A percentile compares a stretch with the other conserved stretches of the same genome.
Evolutionary conservation across 192 early-diverging fungal species (phyloP).

Genomic region (Coemansia sp.): DNA sequence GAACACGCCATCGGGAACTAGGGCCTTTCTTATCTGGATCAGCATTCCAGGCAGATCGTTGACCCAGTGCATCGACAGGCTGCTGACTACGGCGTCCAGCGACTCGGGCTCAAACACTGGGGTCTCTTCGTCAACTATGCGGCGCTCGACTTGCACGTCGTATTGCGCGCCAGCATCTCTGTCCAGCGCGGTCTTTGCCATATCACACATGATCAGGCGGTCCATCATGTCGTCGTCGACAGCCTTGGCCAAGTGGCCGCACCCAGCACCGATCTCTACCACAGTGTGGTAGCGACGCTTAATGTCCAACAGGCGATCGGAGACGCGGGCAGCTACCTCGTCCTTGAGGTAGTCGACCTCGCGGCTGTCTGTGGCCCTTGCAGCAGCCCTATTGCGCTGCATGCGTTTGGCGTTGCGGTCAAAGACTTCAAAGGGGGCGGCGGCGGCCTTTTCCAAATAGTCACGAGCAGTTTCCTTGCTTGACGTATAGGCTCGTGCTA

Average conservation of each 20-base stretch:
- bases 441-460: conserved; percentile 41
- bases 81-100: conserved; percentile 87
- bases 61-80: conserved; percentile 91
- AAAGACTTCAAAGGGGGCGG: conserved; percentile 69
- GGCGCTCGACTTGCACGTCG: conserved; percentile 75
- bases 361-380: conserved; percentile 61
- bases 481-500: conserved; percentile 14
- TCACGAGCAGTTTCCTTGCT: conserved; percentile 52
- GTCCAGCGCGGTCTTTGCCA: conserved; percentile 62
- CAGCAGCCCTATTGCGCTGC: conserved; percentile 79
- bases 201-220: conserved; percentile 86
- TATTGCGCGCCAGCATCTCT: conserved; percentile 57
- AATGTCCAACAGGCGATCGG: conserved; percentile 91
- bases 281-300: conserved; percentile 85
- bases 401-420: conserved; percentile 75
- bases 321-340: conserved; percentile 85
- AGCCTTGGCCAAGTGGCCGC: conserved; percentile 86
- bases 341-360: conserved; percentile 91
- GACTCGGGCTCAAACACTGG: conserved; percentile 82
- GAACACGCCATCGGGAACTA: conserved; percentile 94
- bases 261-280: conserved; percentile 88
- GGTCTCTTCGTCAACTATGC: conserved; percentile 84
- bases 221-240: conserved; percentile 83
- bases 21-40: conserved; percentile 77
- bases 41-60: conserved; percentile 90